Evolutionary conservation across 2,329 filamentous ascomycete species (phyloP), one percentile per base, ranked within the genome.

Genomic region (Mycosphaerella sp.): DNA sequence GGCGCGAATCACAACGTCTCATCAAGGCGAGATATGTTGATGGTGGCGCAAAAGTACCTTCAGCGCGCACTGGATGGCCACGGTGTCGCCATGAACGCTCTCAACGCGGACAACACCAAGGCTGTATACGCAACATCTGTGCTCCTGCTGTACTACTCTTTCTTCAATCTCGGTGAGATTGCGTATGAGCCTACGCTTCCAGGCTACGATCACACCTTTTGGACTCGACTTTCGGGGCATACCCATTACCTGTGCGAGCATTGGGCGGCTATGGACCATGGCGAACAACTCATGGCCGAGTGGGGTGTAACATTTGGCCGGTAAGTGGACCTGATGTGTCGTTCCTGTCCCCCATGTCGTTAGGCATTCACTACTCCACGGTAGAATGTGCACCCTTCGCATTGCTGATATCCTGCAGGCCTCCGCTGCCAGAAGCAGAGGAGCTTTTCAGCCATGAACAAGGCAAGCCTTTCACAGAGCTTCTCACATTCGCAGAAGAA

Each of bases 21-120:
- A 14, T 50, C 51, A 3, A 58, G 54, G 34, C 54, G 40, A 10
- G 62, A 62, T 7, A 61, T 63, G 60, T 58, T 65, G 12, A 32
- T 53, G 10, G 51, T 56, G 23, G 60, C 62, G 2, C 58, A 62
- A 12, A 53, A 57, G 45, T 65, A 66, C 52, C 58, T 63, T 44
- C 59, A 65, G 23, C 56, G 62, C 36, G 64, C 64, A 8, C 56
- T 66, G 11, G 60, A 62, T n/a, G 61, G 60, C 12, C 62, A 65
- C 23, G 52, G 54, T 4, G 53, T 43, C 17, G 57, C 59, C 11
- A 51, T 66, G n/a, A 34, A 43, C 7, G 36, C 48, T 9, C 44
- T 65, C 3, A 59, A 45, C 6, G 39, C 45, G 21, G 59, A 62
- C 5, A 64, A 58, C 39, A 52, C 59, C 34, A 58, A 63, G 36